These are phyloP conservation scores for Hysterium pulicare DNA, from an alignment of 2,329 filamentous ascomycete genomes.

Conservation along the genomic window DNA sequence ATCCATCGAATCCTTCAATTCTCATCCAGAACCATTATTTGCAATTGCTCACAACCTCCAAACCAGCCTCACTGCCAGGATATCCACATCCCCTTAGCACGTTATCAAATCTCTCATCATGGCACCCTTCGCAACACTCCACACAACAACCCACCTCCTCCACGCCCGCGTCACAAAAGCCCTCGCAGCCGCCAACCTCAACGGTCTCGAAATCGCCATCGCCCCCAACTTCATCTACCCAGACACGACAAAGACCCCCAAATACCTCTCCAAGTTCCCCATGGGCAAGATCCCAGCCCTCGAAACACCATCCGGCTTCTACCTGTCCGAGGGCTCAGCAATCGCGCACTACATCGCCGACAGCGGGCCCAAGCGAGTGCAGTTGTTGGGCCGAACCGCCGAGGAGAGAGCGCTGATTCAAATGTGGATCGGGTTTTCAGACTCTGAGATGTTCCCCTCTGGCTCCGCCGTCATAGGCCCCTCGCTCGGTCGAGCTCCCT, in stretches of 20 bases:
- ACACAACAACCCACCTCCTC: conserved; percentile 10
- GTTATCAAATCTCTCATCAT: too few species aligned
- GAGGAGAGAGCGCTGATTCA: conserved; percentile 43
- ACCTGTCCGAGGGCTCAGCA: conserved; percentile 45
- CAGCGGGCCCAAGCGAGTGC: conserved; percentile 42
- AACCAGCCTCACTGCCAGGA: background rate
- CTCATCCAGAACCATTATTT: too few species aligned
- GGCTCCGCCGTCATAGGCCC: conserved; percentile 9
- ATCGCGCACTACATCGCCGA: conserved; percentile 49
- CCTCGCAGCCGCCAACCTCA: conserved; percentile 18
- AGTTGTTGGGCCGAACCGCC: conserved; percentile 45
- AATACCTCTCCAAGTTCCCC: conserved; percentile 51
- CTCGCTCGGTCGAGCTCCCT: conserved; percentile 1
- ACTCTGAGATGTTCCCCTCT: conserved; percentile 12
- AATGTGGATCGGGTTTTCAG: conserved; percentile 40
- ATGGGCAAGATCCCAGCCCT: conserved; percentile 52
- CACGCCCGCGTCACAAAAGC: conserved; percentile 14
- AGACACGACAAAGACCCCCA: conserved; percentile 43
- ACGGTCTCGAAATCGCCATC: conserved; percentile 23
- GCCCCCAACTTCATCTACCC: conserved; percentile 41
- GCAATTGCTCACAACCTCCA: background rate
- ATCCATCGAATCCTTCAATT: too few species aligned
- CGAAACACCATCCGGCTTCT: conserved; percentile 47
- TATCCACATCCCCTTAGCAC: too few species aligned
- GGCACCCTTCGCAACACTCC: conserved; percentile 18